These are phyloP conservation scores for Trametes elegans DNA, from an alignment of 768 basidiomycete species.

Conservation along the genomic window DNA sequence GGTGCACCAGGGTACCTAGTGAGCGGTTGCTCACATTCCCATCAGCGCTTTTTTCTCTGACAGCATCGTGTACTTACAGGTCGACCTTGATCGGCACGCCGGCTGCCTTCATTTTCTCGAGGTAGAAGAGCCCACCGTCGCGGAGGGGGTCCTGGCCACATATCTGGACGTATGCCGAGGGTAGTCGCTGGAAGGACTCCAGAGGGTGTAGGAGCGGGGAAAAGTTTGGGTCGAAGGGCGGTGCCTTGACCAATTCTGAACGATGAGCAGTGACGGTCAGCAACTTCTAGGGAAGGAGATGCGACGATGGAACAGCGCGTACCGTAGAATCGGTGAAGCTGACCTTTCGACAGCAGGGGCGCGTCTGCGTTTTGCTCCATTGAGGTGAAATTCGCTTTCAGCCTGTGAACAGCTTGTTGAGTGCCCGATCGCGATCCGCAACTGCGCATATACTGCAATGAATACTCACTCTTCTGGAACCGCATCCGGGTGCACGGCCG, in stretches of 20 bases:
- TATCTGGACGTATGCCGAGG: slow-evolving; percentile 27
- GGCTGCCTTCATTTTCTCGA: slow-evolving; percentile 21
- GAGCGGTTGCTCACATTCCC: no score
- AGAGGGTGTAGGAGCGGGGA: slow-evolving; percentile 23
- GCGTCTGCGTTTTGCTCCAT: not conserved
- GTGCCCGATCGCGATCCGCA: not conserved
- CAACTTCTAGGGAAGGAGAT: no score
- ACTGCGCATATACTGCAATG: not conserved
- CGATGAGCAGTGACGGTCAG: not conserved
- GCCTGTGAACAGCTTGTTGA: not conserved
- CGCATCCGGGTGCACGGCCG: slow-evolving; percentile 19
- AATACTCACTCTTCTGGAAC: slow-evolving; percentile 22
- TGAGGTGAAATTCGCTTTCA: not conserved
- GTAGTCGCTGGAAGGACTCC: slow-evolving; percentile 22
- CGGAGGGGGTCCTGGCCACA: slow-evolving; percentile 26
- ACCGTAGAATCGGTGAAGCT: not conserved
- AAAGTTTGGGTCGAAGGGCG: slow-evolving; percentile 5
- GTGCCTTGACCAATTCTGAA: not conserved
- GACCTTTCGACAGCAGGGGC: not conserved
- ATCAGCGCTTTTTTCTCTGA: no score
- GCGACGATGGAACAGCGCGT: not conserved
- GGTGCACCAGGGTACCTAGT: slow-evolving; percentile 28
- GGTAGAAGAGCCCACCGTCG: slow-evolving; percentile 31
- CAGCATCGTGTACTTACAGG: slow-evolving; percentile 16
- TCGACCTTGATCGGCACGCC: slow-evolving; percentile 25